phyloP scores from a whole-genome alignment of 2,329 filamentous ascomycete species.

The Cryphonectria nitschkei region DNA sequence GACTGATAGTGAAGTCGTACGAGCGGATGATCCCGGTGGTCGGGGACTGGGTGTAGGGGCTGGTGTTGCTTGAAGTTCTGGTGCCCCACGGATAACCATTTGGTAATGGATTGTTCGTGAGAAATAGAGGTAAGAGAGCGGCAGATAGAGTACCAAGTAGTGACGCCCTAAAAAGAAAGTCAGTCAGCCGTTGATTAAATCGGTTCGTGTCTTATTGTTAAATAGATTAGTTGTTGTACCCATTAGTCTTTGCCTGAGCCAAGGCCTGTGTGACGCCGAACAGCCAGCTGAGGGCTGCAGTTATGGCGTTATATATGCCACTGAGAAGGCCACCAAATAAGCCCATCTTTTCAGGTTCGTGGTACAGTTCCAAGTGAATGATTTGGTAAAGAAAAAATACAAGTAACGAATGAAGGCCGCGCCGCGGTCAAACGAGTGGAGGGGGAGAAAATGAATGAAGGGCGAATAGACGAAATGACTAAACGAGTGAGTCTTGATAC shows the following conservation, averaged over 20 bases:
- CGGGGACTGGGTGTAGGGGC: conserved; percentile 54
- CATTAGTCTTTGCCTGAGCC: conserved; percentile 44
- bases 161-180: conserved; percentile 40
- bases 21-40: conserved; percentile 58
- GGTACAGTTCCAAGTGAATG: conserved; percentile 22
- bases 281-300: conserved; percentile 30
- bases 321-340: conserved; percentile 29
- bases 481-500: conserved; percentile 14
- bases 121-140: conserved; percentile 46
- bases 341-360: conserved; percentile 32
- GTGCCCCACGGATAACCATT: conserved; percentile 58
- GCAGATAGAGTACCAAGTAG: conserved; percentile 45
- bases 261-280: conserved; percentile 34
- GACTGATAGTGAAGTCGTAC: conserved; percentile 58
- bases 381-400: not conserved
- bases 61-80: conserved; percentile 45
- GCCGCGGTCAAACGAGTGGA: not conserved
- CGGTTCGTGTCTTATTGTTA: not conserved
- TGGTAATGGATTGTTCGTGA: conserved; percentile 53
- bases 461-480: conserved; percentile 3
- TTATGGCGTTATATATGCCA: conserved; percentile 9
- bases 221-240: conserved; percentile 35
- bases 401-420: not conserved
- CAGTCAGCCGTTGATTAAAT: not conserved
- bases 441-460: conserved; percentile 22